These are phyloP conservation scores for Medicago truncatula DNA, from an alignment of 306 rosid genomes.

Conservation along the genomic window DNA sequence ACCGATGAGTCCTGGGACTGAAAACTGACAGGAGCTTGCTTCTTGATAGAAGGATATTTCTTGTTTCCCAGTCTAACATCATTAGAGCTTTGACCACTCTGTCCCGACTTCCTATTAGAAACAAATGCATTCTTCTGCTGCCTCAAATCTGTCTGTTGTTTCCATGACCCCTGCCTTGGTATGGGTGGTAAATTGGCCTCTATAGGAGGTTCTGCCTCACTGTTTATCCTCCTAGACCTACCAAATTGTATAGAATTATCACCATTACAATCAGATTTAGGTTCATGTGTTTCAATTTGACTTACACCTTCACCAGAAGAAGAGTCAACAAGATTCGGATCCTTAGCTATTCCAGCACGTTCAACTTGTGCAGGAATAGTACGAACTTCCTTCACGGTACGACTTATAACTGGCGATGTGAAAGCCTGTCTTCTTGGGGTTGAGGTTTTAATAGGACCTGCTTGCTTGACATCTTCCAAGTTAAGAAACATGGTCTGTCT, in stretches of 20 bases:
- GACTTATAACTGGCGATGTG: slow-evolving; percentile 65
- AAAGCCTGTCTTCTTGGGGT: slow-evolving; percentile 89
- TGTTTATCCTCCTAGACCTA: slow-evolving; percentile 69
- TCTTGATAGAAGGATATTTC: slow-evolving; percentile 75
- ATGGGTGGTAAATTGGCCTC: slow-evolving; percentile 72
- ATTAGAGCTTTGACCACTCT: slow-evolving; percentile 60
- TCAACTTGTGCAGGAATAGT: slow-evolving; percentile 61
- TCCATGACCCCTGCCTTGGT: slow-evolving; percentile 94
- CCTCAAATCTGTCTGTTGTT: slow-evolving; percentile 75
- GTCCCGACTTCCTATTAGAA: slow-evolving; percentile 69
- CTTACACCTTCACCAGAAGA: slow-evolving; percentile 64
- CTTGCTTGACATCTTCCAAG: slow-evolving; percentile 95
- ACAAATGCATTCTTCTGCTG: slow-evolving; percentile 61
- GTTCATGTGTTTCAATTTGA: slow-evolving; percentile 59
- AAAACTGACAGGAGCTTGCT: slow-evolving; percentile 63
- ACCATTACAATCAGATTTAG: slow-evolving; percentile 73
- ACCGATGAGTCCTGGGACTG: slow-evolving; percentile 86
- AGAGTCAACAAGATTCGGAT: slow-evolving; percentile 67
- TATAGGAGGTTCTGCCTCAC: slow-evolving; percentile 60
- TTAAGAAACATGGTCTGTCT: slow-evolving; percentile 96
- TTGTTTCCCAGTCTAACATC: slow-evolving; percentile 75
- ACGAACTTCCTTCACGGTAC: slow-evolving; percentile 79
- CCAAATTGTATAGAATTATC: slow-evolving; percentile 62
- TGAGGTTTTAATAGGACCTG: slow-evolving; percentile 87
- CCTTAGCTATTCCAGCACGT: slow-evolving; percentile 65